A percentile compares a stretch with the other conserved stretches of the same genome.
These are phyloP conservation scores for Cardamine chenopodiifolia DNA, from an alignment of 345 rosid genomes.

Conservation along the genomic window DNA sequence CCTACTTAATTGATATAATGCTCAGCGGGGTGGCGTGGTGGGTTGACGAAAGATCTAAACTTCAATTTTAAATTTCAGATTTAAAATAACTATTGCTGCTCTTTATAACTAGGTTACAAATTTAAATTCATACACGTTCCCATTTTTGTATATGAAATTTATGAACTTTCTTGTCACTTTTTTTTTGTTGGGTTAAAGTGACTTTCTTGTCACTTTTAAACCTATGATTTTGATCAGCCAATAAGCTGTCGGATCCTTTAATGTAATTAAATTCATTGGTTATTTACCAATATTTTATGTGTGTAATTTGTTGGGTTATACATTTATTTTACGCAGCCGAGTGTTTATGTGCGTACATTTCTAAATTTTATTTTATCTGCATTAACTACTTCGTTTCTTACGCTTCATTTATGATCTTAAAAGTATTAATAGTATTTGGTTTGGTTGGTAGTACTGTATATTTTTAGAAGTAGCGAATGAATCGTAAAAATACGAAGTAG, in stretches of 20 bases:
- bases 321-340: neutral
- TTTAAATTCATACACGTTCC: slow-evolving; percentile 19
- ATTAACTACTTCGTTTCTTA: neutral
- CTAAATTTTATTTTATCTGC: slow-evolving; percentile 1
- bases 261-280: slow-evolving; percentile 13
- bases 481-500: neutral
- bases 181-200: too few relatives aligned
- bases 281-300: neutral
- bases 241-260: slow-evolving; percentile 30
- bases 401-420: slow-evolving; percentile 14
- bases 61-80: neutral
- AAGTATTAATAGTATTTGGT: neutral
- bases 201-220: slow-evolving; percentile 29
- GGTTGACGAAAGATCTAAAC: slow-evolving; percentile 24
- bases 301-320: neutral
- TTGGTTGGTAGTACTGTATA: slow-evolving; percentile 11
- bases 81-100: slow-evolving; percentile 22
- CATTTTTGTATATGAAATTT: slow-evolving; percentile 26
- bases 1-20: neutral
- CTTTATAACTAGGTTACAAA: slow-evolving; percentile 36
- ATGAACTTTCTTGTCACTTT: slow-evolving; percentile 32
- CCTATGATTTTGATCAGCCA: slow-evolving; percentile 31
- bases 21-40: slow-evolving; percentile 20
- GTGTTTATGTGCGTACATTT: neutral
- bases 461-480: neutral